phyloP scores from a whole-genome alignment of 768 basidiomycete genomes.

The Rhodosporidiobolus odoratus region DNA sequence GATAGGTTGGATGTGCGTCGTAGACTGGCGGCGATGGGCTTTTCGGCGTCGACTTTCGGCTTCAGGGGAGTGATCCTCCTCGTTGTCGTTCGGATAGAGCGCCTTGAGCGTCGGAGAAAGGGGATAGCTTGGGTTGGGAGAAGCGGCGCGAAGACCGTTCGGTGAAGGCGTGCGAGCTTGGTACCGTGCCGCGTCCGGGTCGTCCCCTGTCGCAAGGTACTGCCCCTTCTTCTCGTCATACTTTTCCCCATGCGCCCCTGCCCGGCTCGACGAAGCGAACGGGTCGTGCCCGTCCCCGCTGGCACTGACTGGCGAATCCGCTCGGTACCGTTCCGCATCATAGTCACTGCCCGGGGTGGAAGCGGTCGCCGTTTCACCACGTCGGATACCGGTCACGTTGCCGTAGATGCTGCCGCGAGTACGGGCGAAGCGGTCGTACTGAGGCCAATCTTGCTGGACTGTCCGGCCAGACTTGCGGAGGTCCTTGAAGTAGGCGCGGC shows the following conservation, averaged over 20 bases:
- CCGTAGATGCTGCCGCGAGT: slow-evolving; percentile 76
- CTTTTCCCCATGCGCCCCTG: neutral
- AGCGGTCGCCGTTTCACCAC: neutral
- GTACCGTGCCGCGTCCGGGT: slow-evolving; percentile 15
- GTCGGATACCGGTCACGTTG: slow-evolving; percentile 34
- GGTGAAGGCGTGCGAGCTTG: slow-evolving; percentile 38
- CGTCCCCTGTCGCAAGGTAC: slow-evolving; percentile 11
- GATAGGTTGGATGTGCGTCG: slow-evolving; percentile 65
- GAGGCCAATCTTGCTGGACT: slow-evolving; percentile 96
- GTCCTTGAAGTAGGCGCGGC: slow-evolving; percentile 95
- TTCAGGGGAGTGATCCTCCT: neutral
- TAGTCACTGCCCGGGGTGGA: neutral
- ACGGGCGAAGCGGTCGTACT: slow-evolving; percentile 92
- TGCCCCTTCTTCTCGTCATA: slow-evolving; percentile 9
- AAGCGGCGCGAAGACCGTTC: neutral
- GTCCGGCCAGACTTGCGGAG: slow-evolving; percentile 87
- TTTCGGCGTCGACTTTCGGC: neutral
- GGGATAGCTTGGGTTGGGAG: slow-evolving; percentile 23
- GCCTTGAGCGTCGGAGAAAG: slow-evolving; percentile 42
- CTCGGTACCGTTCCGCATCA: neutral
- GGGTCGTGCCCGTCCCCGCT: neutral
- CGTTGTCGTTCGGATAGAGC: slow-evolving; percentile 39
- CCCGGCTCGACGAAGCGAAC: neutral
- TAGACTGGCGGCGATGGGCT: slow-evolving; percentile 4
- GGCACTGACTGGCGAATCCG: neutral